Evolutionary conservation across 306 rosid genomes (phyloP).

Genomic region (Hippophae gyantsensis): DNA sequence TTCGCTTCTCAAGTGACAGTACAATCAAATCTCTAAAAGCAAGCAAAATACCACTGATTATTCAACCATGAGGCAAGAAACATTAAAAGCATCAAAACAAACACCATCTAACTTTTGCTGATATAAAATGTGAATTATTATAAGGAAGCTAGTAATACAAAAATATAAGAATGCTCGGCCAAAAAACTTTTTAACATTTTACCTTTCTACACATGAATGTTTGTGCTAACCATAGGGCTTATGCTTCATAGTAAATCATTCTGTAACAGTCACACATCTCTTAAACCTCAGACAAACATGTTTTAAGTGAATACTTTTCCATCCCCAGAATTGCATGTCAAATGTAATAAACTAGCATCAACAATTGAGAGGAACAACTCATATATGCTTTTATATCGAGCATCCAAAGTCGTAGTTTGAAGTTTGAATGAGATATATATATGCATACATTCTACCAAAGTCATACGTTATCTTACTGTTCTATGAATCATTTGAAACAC

Average conservation of each 20-base stretch:
- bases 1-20: slow-evolving; percentile 8
- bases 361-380: no score
- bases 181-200: neutral
- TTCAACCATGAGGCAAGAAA: neutral
- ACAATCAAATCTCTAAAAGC: neutral
- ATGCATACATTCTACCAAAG: no score
- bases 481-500: no score
- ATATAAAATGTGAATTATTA: neutral
- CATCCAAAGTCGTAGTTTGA: no score
- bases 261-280: neutral
- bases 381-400: no score
- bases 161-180: neutral
- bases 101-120: neutral
- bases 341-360: no score
- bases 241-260: neutral
- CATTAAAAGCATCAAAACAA: neutral
- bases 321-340: neutral
- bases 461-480: no score
- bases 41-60: neutral
- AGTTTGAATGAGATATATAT: no score
- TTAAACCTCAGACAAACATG: neutral
- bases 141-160: neutral
- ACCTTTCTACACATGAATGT: neutral
- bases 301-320: neutral
- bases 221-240: neutral